phyloP scores from a whole-genome alignment of 176 grass and related monocot genomes.

The Triticum urartu region DNA sequence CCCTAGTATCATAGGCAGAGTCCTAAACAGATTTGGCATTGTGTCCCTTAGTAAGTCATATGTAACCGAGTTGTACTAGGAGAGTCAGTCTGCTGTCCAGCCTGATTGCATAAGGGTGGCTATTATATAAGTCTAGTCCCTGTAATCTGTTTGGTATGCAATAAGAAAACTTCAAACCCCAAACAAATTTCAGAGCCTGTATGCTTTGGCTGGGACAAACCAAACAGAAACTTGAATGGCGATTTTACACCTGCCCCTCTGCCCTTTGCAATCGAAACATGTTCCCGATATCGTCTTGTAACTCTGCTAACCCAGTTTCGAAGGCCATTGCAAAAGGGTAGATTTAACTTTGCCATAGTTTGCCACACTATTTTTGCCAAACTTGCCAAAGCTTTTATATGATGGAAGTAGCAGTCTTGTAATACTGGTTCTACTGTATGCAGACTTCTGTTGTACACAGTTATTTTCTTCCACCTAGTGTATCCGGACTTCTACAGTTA shows the following conservation, averaged over 20 bases:
- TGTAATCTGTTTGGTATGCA: not conserved
- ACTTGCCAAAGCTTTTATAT: conserved; percentile 3
- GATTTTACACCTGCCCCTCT: no score
- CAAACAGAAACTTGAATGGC: not conserved
- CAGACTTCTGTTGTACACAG: not conserved
- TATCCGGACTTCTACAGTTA: not conserved
- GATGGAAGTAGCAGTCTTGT: not conserved
- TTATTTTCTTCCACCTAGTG: conserved; percentile 15
- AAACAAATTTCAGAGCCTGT: not conserved
- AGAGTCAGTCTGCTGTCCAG: not conserved
- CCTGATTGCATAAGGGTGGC: not conserved
- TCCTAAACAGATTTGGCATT: not conserved
- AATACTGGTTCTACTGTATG: not conserved
- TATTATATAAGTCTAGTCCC: not conserved
- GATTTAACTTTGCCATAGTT: no score
- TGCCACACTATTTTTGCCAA: no score
- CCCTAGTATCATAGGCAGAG: not conserved
- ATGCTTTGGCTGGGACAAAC: not conserved
- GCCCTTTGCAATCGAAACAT: no score
- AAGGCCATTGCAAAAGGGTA: no score
- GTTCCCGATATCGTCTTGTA: no score
- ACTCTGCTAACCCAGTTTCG: no score
- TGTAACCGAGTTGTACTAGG: not conserved
- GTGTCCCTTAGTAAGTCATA: not conserved
- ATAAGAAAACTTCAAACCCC: conserved; percentile 2